Evolutionary conservation across 805 yeast species (phyloP).

Genomic region (Blastobotrys mokoenaii): DNA sequence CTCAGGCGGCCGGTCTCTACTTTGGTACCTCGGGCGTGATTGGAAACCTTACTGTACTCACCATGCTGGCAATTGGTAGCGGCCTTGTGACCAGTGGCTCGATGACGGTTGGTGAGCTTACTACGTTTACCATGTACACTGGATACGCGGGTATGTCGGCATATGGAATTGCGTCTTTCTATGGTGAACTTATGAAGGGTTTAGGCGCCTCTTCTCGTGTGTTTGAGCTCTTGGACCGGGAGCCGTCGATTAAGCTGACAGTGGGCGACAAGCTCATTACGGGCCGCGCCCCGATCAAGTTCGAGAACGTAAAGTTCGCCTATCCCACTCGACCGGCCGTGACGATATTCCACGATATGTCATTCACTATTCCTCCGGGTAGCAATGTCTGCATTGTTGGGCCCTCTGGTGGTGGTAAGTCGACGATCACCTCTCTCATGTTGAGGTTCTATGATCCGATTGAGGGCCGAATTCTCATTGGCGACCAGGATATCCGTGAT

Average conservation of each 20-base stretch:
- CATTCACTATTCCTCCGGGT: slow-evolving; percentile 61
- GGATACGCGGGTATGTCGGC: slow-evolving; percentile 90
- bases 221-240: slow-evolving; percentile 75
- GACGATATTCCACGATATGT: slow-evolving; percentile 51
- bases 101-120: slow-evolving; percentile 77
- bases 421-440: slow-evolving; percentile 73
- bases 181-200: slow-evolving; percentile 93
- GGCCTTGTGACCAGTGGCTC: slow-evolving; percentile 70
- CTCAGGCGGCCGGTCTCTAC: slow-evolving; percentile 64
- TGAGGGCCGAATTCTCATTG: slow-evolving; percentile 55
- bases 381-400: slow-evolving; percentile 92
- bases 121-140: slow-evolving; percentile 92
- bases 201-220: slow-evolving; percentile 91
- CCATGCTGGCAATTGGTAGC: slow-evolving; percentile 72
- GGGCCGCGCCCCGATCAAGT: slow-evolving; percentile 39
- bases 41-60: slow-evolving; percentile 75
- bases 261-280: slow-evolving; percentile 41
- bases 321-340: slow-evolving; percentile 82
- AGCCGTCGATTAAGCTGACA: slow-evolving; percentile 62
- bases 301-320: slow-evolving; percentile 55
- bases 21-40: slow-evolving; percentile 74
- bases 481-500: slow-evolving; percentile 52
- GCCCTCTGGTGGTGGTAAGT: slow-evolving; percentile 95
- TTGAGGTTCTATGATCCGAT: slow-evolving; percentile 77
- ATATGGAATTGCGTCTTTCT: slow-evolving; percentile 83